Base-by-base conservation (phyloP, 2,329 filamentous ascomycete genomes). In the Sordariomycetes sp. region DNA sequence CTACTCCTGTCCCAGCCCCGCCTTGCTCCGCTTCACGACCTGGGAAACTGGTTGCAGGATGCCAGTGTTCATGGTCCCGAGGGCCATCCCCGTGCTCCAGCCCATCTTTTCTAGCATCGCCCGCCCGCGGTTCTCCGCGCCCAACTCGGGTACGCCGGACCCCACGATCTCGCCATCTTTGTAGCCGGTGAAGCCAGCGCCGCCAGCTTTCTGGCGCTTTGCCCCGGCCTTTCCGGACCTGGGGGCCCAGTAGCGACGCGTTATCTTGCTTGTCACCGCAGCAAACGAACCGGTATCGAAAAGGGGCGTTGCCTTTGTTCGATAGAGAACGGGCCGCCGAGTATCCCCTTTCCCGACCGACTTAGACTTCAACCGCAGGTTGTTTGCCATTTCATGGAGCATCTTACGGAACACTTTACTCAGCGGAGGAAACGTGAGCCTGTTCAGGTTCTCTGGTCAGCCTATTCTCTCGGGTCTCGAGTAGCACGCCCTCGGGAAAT, bases 21-120 rank as follows among this genome's bases (percentile, higher is more conserved):
- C 86, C 67, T 90, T 95, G 10, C 82, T 84, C 42, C 84, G 88
- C 73, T 95, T 96, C 63, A 99, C 87, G 28, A 94, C 82, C 62
- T 96, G 91, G 28, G 84, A 79, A 25, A 99, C 87, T 0, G 92
- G 92, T 60, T 89, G 82, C 61, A 95, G 71, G 56, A 96, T 94
- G 35, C 94, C 94, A 69, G 94, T 89, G 68, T 95, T 96, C 1
- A 76, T 67, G 12, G 88, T 82, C 56, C 94, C 94, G 1, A 99
- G 77, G 1, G 87, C 88, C 66, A 86, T 95, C 5, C 94, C 94
- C 56, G 79, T 86, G 60, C 81, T 87, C 91, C 94, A 99, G 3
- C 94, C 94, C 94, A 97, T 97, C 72, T 94, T 97, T 72, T 95
- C 90, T 61, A 99, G 72, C 83, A 99, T 88, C 2, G 84, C 82